Evolutionary conservation across 192 early-diverging fungal genomes (phyloP), one percentile per base, ranked within the genome.

Genomic region (Obelidium mucronatum): DNA sequence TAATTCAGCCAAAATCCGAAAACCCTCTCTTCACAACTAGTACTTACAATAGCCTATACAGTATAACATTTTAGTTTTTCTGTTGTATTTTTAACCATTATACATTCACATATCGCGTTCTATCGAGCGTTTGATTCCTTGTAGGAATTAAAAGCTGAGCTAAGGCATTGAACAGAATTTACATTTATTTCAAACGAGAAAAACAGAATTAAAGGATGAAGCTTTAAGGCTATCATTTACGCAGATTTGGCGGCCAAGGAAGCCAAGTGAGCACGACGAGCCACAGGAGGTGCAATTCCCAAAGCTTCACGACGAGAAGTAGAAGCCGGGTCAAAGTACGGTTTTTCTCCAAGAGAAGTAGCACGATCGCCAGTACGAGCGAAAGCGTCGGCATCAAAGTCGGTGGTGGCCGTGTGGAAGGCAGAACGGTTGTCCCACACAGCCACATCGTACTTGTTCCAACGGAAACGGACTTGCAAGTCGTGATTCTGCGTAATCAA

Each of bases 401-500:
- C 84, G 8, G 70, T 66, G 11, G 80, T 82, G 34, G 83, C 84
- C 0, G 84, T 64, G 52, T 85, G 84, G 48, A 54, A 81, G 6
- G 77, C 6, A 1, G 72, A 74, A 56, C 84, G 73, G 78, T 85
- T 85, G 74, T 85, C 84, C 84, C 84, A 85, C 26, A 85, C 84
- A 30, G 84, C 84, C 6, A 86, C 76, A 31, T 76, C 67, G 67
- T 84, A 63, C 51, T 73, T 79, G 56, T 79, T 40, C 84, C 84
- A 86, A 3, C 74, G 53, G 79, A 80, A 83, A 13, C 84, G 81
- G 3, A 85, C 81, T 54, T 84, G 83, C 52, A 83, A 66, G 67
- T 85, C 80, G 58, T 81, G 74, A 55, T 85, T 84, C 40, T 76
- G 67, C 62, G 74, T 60, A 19, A 80, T 42, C 15, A 83, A 39